A percentile compares a stretch with the other conserved stretches of the same genome.
Evolutionary conservation across 2,329 filamentous ascomycete species (phyloP).

Genomic region (Colletotrichum tanaceti): DNA sequence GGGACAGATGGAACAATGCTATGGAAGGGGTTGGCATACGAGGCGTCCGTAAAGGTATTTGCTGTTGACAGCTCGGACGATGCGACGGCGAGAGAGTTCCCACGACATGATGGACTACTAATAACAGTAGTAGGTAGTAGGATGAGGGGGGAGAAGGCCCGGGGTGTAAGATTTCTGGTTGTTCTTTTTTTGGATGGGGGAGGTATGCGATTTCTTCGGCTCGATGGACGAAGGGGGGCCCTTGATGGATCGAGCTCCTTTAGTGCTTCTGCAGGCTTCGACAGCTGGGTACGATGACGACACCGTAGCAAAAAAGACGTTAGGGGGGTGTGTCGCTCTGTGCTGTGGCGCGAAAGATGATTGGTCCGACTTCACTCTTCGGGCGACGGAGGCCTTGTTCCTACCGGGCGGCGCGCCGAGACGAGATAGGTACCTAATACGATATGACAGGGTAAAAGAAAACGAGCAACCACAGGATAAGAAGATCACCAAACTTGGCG

Average conservation of each 20-base stretch:
- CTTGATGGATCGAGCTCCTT: constrained; percentile 9
- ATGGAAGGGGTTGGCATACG: constrained; percentile 62
- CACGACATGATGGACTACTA: constrained; percentile 60
- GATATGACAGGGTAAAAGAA: constrained; percentile 6
- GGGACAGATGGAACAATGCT: constrained; percentile 17
- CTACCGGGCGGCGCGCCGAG: constrained; percentile 13
- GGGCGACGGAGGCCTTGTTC: constrained; percentile 26
- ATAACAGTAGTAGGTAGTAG: background rate
- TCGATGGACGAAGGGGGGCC: constrained; percentile 10
- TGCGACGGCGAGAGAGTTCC: constrained; percentile 69
- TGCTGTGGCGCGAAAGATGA: constrained; percentile 31
- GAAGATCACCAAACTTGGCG: background rate
- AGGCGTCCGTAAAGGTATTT: constrained; percentile 80
- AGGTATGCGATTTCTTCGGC: background rate
- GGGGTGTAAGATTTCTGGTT: background rate
- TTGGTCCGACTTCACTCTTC: constrained; percentile 18
- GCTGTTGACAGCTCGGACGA: constrained; percentile 74
- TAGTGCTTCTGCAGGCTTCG: constrained; percentile 36
- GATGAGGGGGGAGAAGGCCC: constrained; percentile 42
- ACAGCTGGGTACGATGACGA: constrained; percentile 37
- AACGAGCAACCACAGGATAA: background rate
- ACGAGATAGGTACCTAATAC: constrained; percentile 15
- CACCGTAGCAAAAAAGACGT: constrained; percentile 30
- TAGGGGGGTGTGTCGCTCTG: background rate
- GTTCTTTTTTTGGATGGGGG: background rate